Conservation (phyloP, 1,284 basidiomycete species). For the Puccinia sorghi region DNA sequence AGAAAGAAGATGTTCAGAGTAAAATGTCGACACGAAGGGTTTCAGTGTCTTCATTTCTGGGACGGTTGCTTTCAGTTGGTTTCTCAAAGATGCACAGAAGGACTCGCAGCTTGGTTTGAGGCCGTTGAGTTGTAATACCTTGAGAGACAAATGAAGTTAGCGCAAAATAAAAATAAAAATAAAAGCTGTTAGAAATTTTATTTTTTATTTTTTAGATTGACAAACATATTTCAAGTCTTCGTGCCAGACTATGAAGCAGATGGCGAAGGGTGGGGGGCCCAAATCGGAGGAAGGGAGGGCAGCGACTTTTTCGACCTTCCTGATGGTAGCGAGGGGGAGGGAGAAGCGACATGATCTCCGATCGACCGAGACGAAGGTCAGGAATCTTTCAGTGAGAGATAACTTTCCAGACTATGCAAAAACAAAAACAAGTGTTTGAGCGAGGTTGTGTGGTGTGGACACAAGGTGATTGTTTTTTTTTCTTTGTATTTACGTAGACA, state of each 20-base stretch:
- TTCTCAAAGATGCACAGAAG: conserved; percentile 85
- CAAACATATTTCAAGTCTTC: conserved; percentile 78
- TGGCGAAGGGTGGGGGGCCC: conserved; percentile 86
- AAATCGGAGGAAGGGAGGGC: conserved; percentile 67
- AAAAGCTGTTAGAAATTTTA: too few relatives aligned
- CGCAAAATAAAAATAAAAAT: too few relatives aligned
- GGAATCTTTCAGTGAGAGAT: conserved; percentile 82
- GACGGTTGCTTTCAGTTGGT: conserved; percentile 80
- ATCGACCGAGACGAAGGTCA: conserved; percentile 88
- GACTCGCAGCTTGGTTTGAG: conserved; percentile 91
- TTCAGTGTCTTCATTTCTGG: conserved; percentile 93
- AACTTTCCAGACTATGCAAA: conserved; percentile 77
- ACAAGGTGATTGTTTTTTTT: too few relatives aligned
- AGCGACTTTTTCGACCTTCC: conserved; percentile 78
- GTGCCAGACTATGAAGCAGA: conserved; percentile 93
- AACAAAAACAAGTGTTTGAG: conserved; percentile 42
- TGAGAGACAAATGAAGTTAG: neutral
- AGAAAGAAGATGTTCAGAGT: conserved; percentile 82
- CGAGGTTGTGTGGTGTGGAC: too few relatives aligned
- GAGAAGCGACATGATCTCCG: conserved; percentile 88
- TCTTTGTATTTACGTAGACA: conserved; percentile 78
- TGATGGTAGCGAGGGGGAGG: conserved; percentile 85
- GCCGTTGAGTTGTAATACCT: conserved; percentile 91
- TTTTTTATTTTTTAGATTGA: too few relatives aligned
- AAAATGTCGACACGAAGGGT: conserved; percentile 85